Base-by-base conservation (phyloP, 1,139 yeast genomes). In the Pichia sp. region DNA sequence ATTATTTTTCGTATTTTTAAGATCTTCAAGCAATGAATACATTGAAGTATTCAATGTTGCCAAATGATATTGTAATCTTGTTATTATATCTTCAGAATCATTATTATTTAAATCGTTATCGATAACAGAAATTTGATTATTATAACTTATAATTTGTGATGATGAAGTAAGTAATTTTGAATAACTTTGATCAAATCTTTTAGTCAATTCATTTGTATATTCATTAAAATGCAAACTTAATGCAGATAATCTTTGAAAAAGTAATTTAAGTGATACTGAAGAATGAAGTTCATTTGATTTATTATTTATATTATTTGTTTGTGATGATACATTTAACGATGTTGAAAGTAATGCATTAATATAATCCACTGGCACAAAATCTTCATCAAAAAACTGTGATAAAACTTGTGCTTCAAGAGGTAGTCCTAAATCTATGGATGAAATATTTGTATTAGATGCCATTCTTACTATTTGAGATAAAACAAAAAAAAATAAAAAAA, bases 61-160 rank as follows among this genome's bases (percentile, higher is more conserved):
- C 39, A 81, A 66, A 58, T 81, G 82, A 61, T 83, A 83, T 56
- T 82, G 83, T 45, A 84, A 64, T 53, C 86, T 70, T 8, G 84
- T 76, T 31, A 71, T 65, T 6, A 73, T 70, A 30, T 61, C 45
- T 18, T 45, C 66, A 8, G 72, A 70, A 26, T 60, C 42, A 9
- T 35, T 42, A 25, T 56, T 56, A 39, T 33, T 31, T 30, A 4
- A 27, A 1, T 58, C 56, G 2, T 11, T 11, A 3, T 30, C 45
- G 34, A 29, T 34, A 18, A 8, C 5, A 10, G 25, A n/a, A 18
- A 26, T 36, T 4, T 36, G 40, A 25, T 62, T 55, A 4, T 61
- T 46, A 53, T 67, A 64, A 27, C 74, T 66, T 5, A 73, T 67
- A 27, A 72, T 64, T 2, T 72, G 51, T 28, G 49, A 63, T 26